phyloP scores from a whole-genome alignment of 2,329 filamentous ascomycete species.

The Claviceps sp. region DNA sequence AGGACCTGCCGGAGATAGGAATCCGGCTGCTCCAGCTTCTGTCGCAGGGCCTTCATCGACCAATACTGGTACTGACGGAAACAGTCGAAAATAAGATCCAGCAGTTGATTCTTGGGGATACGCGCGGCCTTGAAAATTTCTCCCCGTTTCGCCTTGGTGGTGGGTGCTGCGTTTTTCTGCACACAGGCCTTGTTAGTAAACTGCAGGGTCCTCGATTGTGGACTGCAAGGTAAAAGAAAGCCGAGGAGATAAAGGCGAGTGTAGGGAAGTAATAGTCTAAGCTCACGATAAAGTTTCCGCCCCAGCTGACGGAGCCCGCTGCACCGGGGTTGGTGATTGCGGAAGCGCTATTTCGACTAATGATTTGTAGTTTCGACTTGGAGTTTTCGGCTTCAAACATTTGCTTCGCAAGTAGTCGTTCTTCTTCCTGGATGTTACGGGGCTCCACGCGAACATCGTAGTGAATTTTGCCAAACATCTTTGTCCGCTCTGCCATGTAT shows the following conservation, averaged over 20 bases:
- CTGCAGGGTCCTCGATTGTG: too few relatives aligned
- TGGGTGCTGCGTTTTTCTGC: slow-evolving; percentile 39
- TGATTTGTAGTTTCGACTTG: slow-evolving; percentile 35
- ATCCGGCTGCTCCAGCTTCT: slow-evolving; percentile 71
- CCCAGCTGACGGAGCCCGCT: slow-evolving; percentile 23
- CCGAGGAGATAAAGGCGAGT: neutral
- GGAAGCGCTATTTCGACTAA: slow-evolving; percentile 35
- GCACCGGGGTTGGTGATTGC: slow-evolving; percentile 43
- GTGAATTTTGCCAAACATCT: slow-evolving; percentile 55
- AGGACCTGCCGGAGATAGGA: slow-evolving; percentile 80
- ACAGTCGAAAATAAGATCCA: slow-evolving; percentile 71
- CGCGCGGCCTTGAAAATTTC: slow-evolving; percentile 74
- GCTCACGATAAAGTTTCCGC: slow-evolving; percentile 44
- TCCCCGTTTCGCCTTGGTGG: slow-evolving; percentile 45
- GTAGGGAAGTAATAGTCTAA: neutral
- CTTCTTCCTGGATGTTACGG: slow-evolving; percentile 57
- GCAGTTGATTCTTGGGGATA: slow-evolving; percentile 75
- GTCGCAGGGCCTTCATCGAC: slow-evolving; percentile 79
- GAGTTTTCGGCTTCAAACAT: slow-evolving; percentile 36
- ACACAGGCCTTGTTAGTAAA: neutral
- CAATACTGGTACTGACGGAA: slow-evolving; percentile 86
- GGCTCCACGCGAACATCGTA: slow-evolving; percentile 68
- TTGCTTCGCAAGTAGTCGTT: slow-evolving; percentile 46
- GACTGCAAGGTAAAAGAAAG: neutral
- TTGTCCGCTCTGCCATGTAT: slow-evolving; percentile 53